Evolutionary conservation across 176 grass and related monocot species (phyloP).

Genomic region (Oryza coarctata): DNA sequence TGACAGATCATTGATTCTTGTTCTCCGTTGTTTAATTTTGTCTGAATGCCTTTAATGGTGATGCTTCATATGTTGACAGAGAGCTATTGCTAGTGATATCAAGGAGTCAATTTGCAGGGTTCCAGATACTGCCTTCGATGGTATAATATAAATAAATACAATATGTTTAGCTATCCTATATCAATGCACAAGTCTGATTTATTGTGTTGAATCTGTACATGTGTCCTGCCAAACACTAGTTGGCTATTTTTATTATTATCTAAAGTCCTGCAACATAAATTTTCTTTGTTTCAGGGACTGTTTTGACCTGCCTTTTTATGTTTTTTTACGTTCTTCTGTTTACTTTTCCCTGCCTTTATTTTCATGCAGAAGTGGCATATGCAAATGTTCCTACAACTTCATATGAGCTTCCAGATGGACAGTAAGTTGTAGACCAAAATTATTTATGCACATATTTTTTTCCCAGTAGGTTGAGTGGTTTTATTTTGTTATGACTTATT

Average conservation of each 20-base stretch:
- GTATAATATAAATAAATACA: conserved; percentile 42
- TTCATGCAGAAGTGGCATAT: conserved; percentile 88
- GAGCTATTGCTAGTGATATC: conserved; percentile 92
- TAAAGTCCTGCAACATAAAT: not conserved
- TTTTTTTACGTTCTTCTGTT: conserved; percentile 13
- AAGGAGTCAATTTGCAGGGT: conserved; percentile 97
- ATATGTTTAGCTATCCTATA: not conserved
- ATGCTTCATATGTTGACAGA: conserved; percentile 50
- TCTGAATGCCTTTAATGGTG: conserved; percentile 19
- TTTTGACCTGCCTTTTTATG: not conserved
- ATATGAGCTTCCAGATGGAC: conserved; percentile 99
- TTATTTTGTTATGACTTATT: conserved; percentile 8
- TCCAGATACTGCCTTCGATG: conserved; percentile 95
- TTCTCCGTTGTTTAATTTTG: conserved; percentile 21
- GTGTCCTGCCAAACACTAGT: not conserved
- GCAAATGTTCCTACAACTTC: conserved; percentile 98
- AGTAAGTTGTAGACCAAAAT: conserved; percentile 65
- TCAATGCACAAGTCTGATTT: not conserved
- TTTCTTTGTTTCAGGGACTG: conserved; percentile 14
- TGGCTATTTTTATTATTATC: not conserved
- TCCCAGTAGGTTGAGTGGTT: conserved; percentile 16
- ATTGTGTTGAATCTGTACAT: conserved; percentile 4
- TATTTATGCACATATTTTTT: conserved; percentile 9
- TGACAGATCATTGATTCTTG: conserved; percentile 23
- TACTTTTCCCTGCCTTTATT: conserved; percentile 35